These are phyloP conservation scores for Hypholoma sublateritium DNA, from an alignment of 768 basidiomycete genomes.

Conservation along the genomic window DNA sequence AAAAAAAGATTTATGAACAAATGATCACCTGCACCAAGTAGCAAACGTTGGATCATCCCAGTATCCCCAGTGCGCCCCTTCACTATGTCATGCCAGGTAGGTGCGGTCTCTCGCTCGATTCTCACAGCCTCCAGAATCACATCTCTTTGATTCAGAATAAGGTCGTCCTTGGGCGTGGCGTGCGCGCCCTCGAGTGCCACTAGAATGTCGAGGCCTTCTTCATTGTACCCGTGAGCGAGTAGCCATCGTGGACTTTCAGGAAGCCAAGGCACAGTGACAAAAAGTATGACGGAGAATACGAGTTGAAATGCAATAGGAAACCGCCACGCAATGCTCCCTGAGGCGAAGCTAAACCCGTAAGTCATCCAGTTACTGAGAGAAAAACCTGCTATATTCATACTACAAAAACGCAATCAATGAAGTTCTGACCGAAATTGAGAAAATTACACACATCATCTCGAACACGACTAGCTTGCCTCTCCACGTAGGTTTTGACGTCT, in stretches of 20 bases:
- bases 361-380: conserved; percentile 56
- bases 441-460: conserved; percentile 42
- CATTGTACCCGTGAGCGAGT: conserved; percentile 41
- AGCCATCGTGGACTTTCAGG: conserved; percentile 51
- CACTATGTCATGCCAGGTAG: conserved; percentile 41
- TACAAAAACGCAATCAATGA: conserved; percentile 9
- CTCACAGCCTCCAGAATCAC: conserved; percentile 45
- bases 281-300: conserved; percentile 41
- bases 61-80: conserved; percentile 41
- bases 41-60: conserved; percentile 42
- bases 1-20: neutral
- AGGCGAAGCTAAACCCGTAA: conserved; percentile 46
- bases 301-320: conserved; percentile 54
- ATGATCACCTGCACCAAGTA: conserved; percentile 40
- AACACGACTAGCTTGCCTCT: conserved; percentile 50
- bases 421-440: too few species aligned
- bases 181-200: conserved; percentile 42
- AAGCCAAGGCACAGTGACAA: conserved; percentile 48
- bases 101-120: conserved; percentile 39
- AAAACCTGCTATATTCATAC: conserved; percentile 52
- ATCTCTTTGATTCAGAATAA: conserved; percentile 35
- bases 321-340: conserved; percentile 45
- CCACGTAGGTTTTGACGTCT: conserved; percentile 47
- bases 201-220: conserved; percentile 41
- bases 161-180: conserved; percentile 32